Conservation (phyloP, 2,329 filamentous ascomycete species). For the Gyromitra esculenta region DNA sequence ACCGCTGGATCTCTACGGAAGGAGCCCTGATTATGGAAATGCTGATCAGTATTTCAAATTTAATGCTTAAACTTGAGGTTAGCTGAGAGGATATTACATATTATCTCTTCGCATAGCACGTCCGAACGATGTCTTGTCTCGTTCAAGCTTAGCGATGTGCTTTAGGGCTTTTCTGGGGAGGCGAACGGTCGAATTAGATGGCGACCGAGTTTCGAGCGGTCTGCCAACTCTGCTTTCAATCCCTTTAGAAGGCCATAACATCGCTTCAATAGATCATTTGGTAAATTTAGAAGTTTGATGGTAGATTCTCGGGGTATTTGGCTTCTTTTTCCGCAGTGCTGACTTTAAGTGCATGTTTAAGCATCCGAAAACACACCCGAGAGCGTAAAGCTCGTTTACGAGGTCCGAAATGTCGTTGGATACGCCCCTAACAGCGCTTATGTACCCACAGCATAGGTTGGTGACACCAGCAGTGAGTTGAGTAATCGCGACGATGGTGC, state of each 20-base stretch:
- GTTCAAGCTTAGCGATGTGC: background rate
- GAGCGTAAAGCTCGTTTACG: background rate
- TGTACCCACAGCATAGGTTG: background rate
- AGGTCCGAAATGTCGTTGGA: background rate
- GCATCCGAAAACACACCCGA: background rate
- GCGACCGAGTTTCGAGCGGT: background rate
- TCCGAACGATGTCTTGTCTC: conserved; percentile 7
- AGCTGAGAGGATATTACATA: background rate
- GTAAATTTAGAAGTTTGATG: conserved; percentile 3
- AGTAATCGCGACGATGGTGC: background rate
- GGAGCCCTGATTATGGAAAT: background rate
- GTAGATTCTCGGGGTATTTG: background rate
- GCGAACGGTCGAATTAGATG: background rate
- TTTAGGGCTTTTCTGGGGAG: background rate
- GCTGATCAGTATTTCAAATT: background rate
- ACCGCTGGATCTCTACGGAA: background rate
- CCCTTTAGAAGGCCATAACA: background rate
- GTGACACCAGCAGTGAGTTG: conserved; percentile 4
- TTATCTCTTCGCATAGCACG: conserved; percentile 10
- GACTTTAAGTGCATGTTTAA: background rate
- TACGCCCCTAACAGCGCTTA: background rate
- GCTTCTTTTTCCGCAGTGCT: background rate
- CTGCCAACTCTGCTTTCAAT: background rate
- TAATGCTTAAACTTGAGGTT: no score
- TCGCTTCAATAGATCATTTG: background rate